Conservation (phyloP, 768 basidiomycete species). For the Cystobasidium tubakii region DNA sequence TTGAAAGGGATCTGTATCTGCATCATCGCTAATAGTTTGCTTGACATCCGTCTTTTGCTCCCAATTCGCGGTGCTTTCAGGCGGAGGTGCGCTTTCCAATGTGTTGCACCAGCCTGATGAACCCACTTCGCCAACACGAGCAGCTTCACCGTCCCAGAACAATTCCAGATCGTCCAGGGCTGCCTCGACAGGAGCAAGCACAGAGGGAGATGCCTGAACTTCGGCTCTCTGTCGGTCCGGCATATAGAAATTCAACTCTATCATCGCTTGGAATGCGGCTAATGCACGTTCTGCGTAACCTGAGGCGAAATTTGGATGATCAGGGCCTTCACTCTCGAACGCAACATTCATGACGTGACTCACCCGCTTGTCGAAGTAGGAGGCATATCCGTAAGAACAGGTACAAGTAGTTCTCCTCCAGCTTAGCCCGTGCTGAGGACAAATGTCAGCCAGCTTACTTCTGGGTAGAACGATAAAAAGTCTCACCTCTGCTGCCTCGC, state of each 20-base stretch:
- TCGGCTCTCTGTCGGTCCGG: conserved; percentile 41
- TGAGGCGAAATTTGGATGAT: conserved; percentile 26
- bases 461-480: background rate
- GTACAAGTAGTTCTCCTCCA: conserved; percentile 50
- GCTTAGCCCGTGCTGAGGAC: conserved; percentile 40
- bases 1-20: conserved; percentile 44
- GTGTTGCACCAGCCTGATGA: conserved; percentile 48
- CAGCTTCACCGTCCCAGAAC: conserved; percentile 51
- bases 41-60: background rate
- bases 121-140: conserved; percentile 49
- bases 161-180: conserved; percentile 47
- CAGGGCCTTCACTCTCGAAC: too few relatives aligned
- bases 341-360: too few relatives aligned
- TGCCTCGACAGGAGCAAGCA: conserved; percentile 36
- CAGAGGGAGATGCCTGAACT: background rate
- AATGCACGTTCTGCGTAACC: conserved; percentile 50
- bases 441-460: conserved; percentile 16
- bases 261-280: conserved; percentile 50
- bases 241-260: conserved; percentile 51
- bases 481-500: conserved; percentile 32
- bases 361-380: conserved; percentile 50
- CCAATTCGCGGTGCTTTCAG: background rate
- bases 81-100: conserved; percentile 22
- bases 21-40: background rate
- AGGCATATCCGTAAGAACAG: conserved; percentile 48